Evolutionary conservation across 192 early-diverging fungal species (phyloP), one percentile per base, ranked within the genome.

Genomic region (Geosiphon pyriformis): DNA sequence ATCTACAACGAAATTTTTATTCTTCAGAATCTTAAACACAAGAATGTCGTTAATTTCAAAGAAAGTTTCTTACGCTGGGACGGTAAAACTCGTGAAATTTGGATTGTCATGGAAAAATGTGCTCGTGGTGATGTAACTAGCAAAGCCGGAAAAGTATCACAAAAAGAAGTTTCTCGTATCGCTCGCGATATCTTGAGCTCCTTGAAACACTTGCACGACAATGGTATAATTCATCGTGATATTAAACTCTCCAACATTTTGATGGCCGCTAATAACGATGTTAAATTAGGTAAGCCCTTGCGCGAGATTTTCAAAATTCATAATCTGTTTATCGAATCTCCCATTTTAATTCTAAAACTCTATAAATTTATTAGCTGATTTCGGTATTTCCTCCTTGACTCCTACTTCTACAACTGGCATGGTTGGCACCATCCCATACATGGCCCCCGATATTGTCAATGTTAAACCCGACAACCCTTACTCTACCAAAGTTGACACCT

Each of bases 371-470:
- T 12, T 46, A 67, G 65, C 65, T 27, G 65, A 67, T 32, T 67
- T 67, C 32, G 65, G 65, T 47, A 57, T 67, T 11, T 42, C 53
- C 1, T 67, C 65, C n/a, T 57, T 67, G n/a, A 67, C 65, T 0
- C 52, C 65, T 22, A 67, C 65, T 29, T 67, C 65, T 1, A 67
- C 65, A 8, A 67, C 65, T 47, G 51, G 46, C 12, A 57, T 57
- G 54, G 65, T 67, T n/a, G 65, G 65, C 1, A 67, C 65, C 2
- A 67, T 67, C 20, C 65, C 65, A 47, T 67, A 67, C 20, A 67
- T 67, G 65, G 65, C 65, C 23, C 65, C 65, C 4, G 65, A 67
- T 42, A 54, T 67, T 37, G 54, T 67, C 30, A 49, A 22, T 11
- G 65, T 67, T 23, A 47, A 25, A 26, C 25, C 51, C 2, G 54